These are phyloP conservation scores for Ophiocordyceps australis DNA, from an alignment of 2,329 filamentous ascomycete genomes.

Conservation along the genomic window DNA sequence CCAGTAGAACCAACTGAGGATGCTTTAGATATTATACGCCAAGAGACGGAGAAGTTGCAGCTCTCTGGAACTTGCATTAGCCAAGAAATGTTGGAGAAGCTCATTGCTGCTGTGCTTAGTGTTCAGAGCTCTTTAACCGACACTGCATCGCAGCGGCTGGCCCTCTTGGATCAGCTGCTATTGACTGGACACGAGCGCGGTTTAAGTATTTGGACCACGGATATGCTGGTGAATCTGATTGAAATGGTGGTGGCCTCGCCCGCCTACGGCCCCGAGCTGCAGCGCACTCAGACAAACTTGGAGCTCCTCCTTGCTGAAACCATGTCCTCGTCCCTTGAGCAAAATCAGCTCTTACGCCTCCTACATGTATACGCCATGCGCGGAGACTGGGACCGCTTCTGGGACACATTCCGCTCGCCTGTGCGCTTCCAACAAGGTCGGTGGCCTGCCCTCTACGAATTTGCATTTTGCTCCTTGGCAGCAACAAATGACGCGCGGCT, in stretches of 20 bases:
- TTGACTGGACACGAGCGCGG: constrained; percentile 25
- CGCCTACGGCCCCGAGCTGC: constrained; percentile 13
- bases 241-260: constrained; percentile 16
- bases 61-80: constrained; percentile 16
- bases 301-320: constrained; percentile 22
- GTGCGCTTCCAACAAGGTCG: constrained; percentile 29
- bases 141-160: constrained; percentile 11
- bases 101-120: constrained; percentile 20
- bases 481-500: constrained; percentile 19
- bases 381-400: constrained; percentile 36
- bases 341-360: constrained; percentile 19
- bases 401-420: constrained; percentile 39
- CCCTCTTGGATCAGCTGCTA: constrained; percentile 23
- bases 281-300: constrained; percentile 22
- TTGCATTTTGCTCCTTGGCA: constrained; percentile 31
- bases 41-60: constrained; percentile 19
- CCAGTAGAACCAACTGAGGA: too few relatives aligned
- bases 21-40: constrained; percentile 7
- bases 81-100: constrained; percentile 13
- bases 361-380: constrained; percentile 26
- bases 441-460: constrained; percentile 32
- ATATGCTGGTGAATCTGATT: constrained; percentile 30
- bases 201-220: constrained; percentile 20
- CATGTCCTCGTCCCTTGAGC: constrained; percentile 17
- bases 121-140: constrained; percentile 6